Base-by-base conservation (phyloP, 495 filamentous ascomycete genomes). In the Aspergillus coremiiformis region DNA sequence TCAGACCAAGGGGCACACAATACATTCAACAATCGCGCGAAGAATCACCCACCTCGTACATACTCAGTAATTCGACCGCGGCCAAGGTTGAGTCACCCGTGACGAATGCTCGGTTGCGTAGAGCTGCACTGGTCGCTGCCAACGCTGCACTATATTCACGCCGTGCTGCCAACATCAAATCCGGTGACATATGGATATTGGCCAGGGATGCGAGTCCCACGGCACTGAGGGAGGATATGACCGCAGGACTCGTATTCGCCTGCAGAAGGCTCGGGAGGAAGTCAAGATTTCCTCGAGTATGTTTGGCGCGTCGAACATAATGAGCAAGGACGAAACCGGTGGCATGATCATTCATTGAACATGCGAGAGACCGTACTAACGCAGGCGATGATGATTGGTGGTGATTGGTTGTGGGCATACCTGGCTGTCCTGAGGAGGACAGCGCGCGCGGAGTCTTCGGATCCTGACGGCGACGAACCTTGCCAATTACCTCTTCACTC, bases 111-210 rank as follows among this genome's bases (percentile, higher is more conserved):
- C 47, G 51, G 29, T 66, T 55, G 5, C 33, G 47, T 5, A 66
- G 46, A 10, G 54, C 63, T 4, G 48, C 51, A 24, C 59, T 63
- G 14, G 57, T 59, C 35, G 55, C 26, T 9, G 50, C 39, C 24
- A 66, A 37, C 12, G 60, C 51, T 29, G 47, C 47, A 19, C 49
- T 53, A 55, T 66, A 66, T 12, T 63, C 42, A 39, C 46, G 33
- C 20, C 60, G 54, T 15, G 60, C 60, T 0, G 41, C 30, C 5
- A 47, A 0, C 47, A 54, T 51, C 5, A 58, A 43, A 4, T 45
- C 17, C 0, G 33, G 46, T 29, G 24, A 44, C 9, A 24, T 44
- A 23, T 58, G 51, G 17, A 58, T 58, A 20, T 58, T 58, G 0
- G 51, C 52, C 17, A 58, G 33, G 7, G 55, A 42, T 14, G 55